Base-by-base conservation (phyloP, 1,284 basidiomycete species). In the Pyrrhoderma lamaoense region DNA sequence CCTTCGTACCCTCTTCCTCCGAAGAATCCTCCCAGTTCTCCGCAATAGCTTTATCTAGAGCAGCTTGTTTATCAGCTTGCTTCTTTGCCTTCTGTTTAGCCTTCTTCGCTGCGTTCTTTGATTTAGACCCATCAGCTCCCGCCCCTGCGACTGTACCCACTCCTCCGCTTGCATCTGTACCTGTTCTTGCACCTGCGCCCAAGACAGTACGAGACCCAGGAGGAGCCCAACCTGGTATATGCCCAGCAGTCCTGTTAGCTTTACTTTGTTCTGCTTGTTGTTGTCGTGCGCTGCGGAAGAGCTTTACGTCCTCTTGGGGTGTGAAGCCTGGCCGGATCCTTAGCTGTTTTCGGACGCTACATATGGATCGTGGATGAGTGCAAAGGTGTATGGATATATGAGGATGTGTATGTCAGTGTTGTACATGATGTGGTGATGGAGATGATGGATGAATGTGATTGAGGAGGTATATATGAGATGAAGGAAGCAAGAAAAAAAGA, bases 311-410 rank as follows among this genome's bases (percentile, higher is more conserved):
- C 67, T 98, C 94, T 65, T 92, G 89, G 0, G 94, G 94, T 1
- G 92, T 95, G 68, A 85, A 98, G 1, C 94, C 94, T 0, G 93
- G 93, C 31, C 93, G 78, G 58, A 98, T 85, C 70, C 87, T 94
- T 56, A 89, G 73, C 65, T 96, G 81, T 67, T 94, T 96, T 52
- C 94, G 85, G 19, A 91, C 67, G 43, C 93, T 96, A 64, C 21
- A 42, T 39, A 8, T 16, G 5, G 5, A 8, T 40, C 4, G 14
- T 16, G n/a, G 5, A n/a, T 16, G 21, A 7, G n/a, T 40, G 5
- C 5, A 5, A 14, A 7, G 8, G 5, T 40, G n/a, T 40, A 18
- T 5, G 7, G 38, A 40, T 40, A n/a, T n/a, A n/a, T n/a, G n/a
- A n/a, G n/a, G n/a, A n/a, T n/a, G n/a, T n/a, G n/a, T n/a, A n/a